Base-by-base conservation (phyloP, 2,329 filamentous ascomycete genomes). In the Pestalotiopsis sp. region DNA sequence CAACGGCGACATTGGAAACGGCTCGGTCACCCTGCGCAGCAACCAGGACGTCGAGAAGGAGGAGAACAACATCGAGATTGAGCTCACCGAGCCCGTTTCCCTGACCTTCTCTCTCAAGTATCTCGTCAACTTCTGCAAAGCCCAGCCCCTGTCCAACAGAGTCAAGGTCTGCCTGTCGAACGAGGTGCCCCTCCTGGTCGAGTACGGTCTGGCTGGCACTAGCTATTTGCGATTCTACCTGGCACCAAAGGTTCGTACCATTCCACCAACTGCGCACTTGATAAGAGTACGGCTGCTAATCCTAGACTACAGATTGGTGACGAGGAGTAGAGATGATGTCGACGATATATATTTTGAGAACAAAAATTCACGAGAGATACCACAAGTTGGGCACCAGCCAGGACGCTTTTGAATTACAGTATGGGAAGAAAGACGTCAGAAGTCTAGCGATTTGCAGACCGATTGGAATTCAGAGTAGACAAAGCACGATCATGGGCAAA, bases 121-220 rank as follows among this genome's bases (percentile, higher is more conserved):
- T 85, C 91, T 99, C 3, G 93, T 97, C 87, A 98, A 98, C 89
- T 99, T 99, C 86, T 98, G 96, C 92, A 99, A 99, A 86, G 97
- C 97, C 41, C 92, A 94, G 72, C 91, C 90, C 66, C 86, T 99
- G 70, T 95, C 95, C 52, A 85, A 82, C 74, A 87, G 88, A 73
- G 97, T 99, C 82, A 96, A 93, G 84, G 91, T 99, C 75, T 97
- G 93, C 84, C 88, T 99, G 74, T 98, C 95, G 66, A 95, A 94
- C 82, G 96, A 99, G 83, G 95, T 99, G 65, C 96, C 96, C 36
- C 90, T 99, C 73, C 86, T 98, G 75, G 96, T 99, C 59, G 96
- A 99, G 86, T 99, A 98, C 82, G 86, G 84, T 67, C 83, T 98
- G 70, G 86, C 87, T 67, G 92, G 93, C 73, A 94, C 90, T 85